Evolutionary conservation across 805 yeast genomes (phyloP).

Genomic region (Candida pseudofarinosa): DNA sequence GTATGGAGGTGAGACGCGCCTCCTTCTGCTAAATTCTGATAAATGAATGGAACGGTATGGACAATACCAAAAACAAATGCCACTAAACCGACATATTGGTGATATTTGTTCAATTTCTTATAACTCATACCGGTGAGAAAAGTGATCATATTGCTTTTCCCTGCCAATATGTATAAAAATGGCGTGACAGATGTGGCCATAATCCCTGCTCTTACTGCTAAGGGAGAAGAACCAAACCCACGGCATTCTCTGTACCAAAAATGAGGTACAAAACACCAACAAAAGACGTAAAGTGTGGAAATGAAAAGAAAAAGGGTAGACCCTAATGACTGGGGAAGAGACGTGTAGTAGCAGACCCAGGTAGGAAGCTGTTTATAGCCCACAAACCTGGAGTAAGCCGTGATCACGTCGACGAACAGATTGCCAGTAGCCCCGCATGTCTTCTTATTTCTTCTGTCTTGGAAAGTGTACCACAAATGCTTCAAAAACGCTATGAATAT

Average conservation of each 20-base stretch:
- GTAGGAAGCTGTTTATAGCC: slow-evolving; percentile 32
- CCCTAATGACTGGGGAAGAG: slow-evolving; percentile 35
- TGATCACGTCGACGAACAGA: slow-evolving; percentile 23
- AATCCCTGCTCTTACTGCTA: slow-evolving; percentile 51
- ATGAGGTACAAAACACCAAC: slow-evolving; percentile 44
- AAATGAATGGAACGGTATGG: slow-evolving; percentile 49
- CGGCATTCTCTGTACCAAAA: slow-evolving; percentile 48
- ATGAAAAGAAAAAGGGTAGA: slow-evolving; percentile 34
- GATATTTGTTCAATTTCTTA: slow-evolving; percentile 50
- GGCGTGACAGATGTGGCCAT: slow-evolving; percentile 50
- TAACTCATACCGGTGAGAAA: slow-evolving; percentile 50
- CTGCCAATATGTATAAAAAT: slow-evolving; percentile 46
- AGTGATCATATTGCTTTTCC: slow-evolving; percentile 49
- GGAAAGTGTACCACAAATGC: slow-evolving; percentile 20
- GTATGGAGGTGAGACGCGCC: slow-evolving; percentile 28
- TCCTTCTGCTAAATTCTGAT: slow-evolving; percentile 46
- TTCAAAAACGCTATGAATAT: slow-evolving; percentile 32
- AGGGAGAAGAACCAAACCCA: slow-evolving; percentile 58
- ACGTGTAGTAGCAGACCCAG: slow-evolving; percentile 18
- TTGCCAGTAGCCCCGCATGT: slow-evolving; percentile 7
- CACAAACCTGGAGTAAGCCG: slow-evolving; percentile 30
- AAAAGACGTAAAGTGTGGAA: slow-evolving; percentile 27
- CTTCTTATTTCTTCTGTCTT: slow-evolving; percentile 20
- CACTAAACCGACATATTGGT: slow-evolving; percentile 44
- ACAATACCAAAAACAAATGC: slow-evolving; percentile 42